These are phyloP conservation scores for Asclepias syriaca DNA, from an alignment of 257 asterid species.

Conservation along the genomic window DNA sequence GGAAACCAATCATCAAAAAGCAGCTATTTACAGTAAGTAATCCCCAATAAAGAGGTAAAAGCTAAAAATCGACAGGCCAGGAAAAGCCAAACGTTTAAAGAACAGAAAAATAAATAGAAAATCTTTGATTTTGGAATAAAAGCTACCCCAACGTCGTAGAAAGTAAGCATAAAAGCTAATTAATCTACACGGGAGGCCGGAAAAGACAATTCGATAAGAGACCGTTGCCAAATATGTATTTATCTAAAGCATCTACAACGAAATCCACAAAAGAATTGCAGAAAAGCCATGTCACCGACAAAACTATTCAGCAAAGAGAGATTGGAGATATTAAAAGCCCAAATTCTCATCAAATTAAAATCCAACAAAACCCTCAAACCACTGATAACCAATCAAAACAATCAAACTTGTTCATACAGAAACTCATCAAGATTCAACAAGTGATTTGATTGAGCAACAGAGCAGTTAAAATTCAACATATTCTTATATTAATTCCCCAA, in stretches of 20 bases:
- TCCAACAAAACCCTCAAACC: slow-evolving; percentile 10
- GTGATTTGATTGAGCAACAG: slow-evolving; percentile 1
- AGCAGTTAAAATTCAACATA: not conserved
- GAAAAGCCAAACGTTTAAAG: not conserved
- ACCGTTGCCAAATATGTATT: not conserved
- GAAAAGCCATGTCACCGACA: not conserved
- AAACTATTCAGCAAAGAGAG: not conserved
- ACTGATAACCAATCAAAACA: not conserved
- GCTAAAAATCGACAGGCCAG: not conserved
- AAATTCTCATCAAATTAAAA: slow-evolving; percentile 5
- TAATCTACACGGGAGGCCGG: not conserved
- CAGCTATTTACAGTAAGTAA: not conserved
- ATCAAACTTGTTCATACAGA: not conserved
- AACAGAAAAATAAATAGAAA: not conserved
- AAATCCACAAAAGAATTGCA: not conserved
- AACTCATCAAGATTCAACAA: slow-evolving; percentile 4
- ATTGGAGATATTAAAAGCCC: not conserved
- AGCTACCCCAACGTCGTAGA: not conserved
- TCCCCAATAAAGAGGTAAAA: not conserved
- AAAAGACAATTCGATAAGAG: not conserved
- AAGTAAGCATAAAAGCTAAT: too few relatives aligned
- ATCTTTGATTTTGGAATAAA: slow-evolving; percentile 3
- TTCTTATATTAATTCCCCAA: too few relatives aligned
- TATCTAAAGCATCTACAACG: not conserved
- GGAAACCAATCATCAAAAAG: not conserved